Base-by-base conservation (phyloP, 179 eudicot genomes). In the Actinidia chinensis region DNA sequence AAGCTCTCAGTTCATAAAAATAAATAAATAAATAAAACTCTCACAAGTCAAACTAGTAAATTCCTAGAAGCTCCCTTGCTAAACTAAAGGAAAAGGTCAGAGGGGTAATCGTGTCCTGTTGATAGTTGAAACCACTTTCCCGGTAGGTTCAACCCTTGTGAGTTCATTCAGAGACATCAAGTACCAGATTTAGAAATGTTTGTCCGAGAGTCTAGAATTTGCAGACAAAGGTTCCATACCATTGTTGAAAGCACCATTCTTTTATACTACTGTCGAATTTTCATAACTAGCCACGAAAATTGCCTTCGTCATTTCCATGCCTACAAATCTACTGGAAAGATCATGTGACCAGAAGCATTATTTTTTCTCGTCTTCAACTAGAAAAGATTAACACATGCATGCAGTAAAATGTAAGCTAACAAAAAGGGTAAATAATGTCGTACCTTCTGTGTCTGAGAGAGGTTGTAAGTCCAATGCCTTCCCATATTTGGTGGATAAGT, bases 91-190 rank as follows among this genome's bases (percentile, higher is more conserved):
- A 33, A 63, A 63, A 40, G 43, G 17, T 28, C 67, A 28, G 28
- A 61, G 70, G 70, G 40, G 42, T 66, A 22, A 66, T 46, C n/a
- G 25, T 18, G 70, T 66, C 70, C 70, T 66, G 48, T 8, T 65
- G 47, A 65, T 20, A 40, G 48, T 8, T 65, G 47, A 65, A 46
- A 40, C 43, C 13, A 65, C 46, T 65, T 17, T 66, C 40, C 70
- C 70, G 17, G n/a, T 40, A 66, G 48, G 70, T 66, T 22, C 70
- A 66, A 18, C 70, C 18, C 44, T 17, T 40, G 4, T 36, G 40
- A 36, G 2, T 36, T 36, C 40, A 3, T 2, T 36, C 40, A 36
- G 40, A 36, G 40, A 36, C 40, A 36, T 36, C 2, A 36, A 36
- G 40, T 36, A 36, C 8, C 47, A n/a, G 2, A 36, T 17, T 8